Conservation (phyloP, 169 alveolate genomes). For the Cryptosporidium tyzzeri region DNA sequence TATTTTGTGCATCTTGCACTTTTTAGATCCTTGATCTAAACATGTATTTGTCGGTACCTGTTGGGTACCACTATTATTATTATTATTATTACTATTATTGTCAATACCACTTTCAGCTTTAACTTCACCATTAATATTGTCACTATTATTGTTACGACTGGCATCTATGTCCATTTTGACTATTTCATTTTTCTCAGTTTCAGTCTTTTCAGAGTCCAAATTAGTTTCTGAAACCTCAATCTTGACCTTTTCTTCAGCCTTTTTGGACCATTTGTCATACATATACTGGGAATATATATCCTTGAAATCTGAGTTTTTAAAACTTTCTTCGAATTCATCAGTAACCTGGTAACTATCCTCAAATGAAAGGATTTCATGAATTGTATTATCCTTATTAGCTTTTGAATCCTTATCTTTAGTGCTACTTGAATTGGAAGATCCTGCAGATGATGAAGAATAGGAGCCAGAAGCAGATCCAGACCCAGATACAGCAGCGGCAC, state of each 20-base stretch:
- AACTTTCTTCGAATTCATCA: constrained; percentile 59
- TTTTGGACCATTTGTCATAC: constrained; percentile 58
- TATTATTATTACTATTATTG: not conserved
- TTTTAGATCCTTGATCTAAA: not conserved
- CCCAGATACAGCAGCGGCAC: not conserved
- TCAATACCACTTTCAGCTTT: not conserved
- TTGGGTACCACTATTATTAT: not conserved
- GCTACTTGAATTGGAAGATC: not conserved
- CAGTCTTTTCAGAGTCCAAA: not conserved
- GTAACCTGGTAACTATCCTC: constrained; percentile 43
- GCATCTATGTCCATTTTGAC: not conserved
- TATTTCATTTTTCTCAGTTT: not conserved
- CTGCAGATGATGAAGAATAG: not conserved
- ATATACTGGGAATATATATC: constrained; percentile 67
- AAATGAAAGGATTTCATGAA: constrained; percentile 24
- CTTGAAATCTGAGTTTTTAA: constrained; percentile 9
- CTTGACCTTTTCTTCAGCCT: constrained; percentile 34
- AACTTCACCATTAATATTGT: constrained; percentile 7
- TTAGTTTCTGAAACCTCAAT: constrained; percentile 1
- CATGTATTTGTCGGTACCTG: not conserved
- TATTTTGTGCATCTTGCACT: constrained; percentile 87
- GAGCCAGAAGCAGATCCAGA: not conserved
- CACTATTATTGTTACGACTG: not conserved
- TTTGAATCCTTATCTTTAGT: constrained; percentile 12
- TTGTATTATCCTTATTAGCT: not conserved